phyloP scores from a whole-genome alignment of 768 basidiomycete genomes.

The Sistotremastrum niveocremeum region DNA sequence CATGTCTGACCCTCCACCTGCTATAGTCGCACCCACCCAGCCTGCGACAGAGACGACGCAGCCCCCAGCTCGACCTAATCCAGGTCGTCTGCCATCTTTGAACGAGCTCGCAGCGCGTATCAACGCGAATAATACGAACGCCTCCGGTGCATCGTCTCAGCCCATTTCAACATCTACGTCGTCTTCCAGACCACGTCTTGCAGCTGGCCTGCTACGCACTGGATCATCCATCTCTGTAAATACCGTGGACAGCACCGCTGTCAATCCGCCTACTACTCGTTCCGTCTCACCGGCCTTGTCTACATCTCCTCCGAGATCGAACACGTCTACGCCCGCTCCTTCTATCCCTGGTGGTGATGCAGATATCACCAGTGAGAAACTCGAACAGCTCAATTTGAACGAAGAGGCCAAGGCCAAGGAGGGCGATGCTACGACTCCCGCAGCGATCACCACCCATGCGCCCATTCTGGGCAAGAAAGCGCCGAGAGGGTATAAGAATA shows the following conservation, averaged over 20 bases:
- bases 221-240: conserved; percentile 36
- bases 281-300: conserved; percentile 48
- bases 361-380: conserved; percentile 40
- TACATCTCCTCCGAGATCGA: conserved; percentile 32
- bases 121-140: conserved; percentile 25
- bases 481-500: conserved; percentile 71
- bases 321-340: conserved; percentile 14
- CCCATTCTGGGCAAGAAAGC: conserved; percentile 27
- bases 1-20: conserved; percentile 10
- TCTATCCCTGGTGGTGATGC: conserved; percentile 22
- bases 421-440: conserved; percentile 9
- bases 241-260: conserved; percentile 47
- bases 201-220: conserved; percentile 59
- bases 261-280: conserved; percentile 53
- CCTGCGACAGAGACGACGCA: conserved; percentile 20
- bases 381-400: conserved; percentile 52
- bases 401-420: conserved; percentile 9
- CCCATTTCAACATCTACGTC: conserved; percentile 16
- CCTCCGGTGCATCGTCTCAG: conserved; percentile 13
- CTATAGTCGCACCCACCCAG: conserved; percentile 9
- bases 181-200: conserved; percentile 50
- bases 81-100: conserved; percentile 42
- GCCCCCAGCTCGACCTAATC: conserved; percentile 23
- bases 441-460: conserved; percentile 13
- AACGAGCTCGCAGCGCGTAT: conserved; percentile 76